phyloP scores from a whole-genome alignment of 257 asterid species.

The Nicotiana undulata region DNA sequence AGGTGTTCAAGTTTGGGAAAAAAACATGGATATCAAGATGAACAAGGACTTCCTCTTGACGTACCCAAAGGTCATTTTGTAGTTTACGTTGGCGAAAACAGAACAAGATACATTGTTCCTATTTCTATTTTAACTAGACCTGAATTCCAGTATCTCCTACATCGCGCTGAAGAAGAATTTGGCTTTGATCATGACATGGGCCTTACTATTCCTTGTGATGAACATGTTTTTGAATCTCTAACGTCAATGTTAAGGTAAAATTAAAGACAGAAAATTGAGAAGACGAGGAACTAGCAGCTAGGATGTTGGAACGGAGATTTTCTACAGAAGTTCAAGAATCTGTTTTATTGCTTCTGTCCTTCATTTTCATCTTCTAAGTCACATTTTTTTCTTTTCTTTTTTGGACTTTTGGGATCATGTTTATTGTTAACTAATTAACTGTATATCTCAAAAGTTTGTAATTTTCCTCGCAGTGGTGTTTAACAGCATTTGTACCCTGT shows the following conservation, averaged over 20 bases:
- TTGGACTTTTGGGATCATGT: not conserved
- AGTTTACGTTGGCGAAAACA: conserved; percentile 47
- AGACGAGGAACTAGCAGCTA: not conserved
- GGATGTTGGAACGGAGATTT: not conserved
- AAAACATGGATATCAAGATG: conserved; percentile 13
- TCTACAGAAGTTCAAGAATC: conserved; percentile 2
- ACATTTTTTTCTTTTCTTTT: not conserved
- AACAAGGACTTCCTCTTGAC: conserved; percentile 39
- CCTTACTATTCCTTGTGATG: conserved; percentile 47
- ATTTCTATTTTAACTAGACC: conserved; percentile 34
- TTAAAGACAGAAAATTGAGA: too few species aligned
- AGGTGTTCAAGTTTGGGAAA: conserved; percentile 46
- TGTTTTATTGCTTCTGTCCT: not conserved
- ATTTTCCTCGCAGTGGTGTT: conserved; percentile 11
- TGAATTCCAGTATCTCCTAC: conserved; percentile 32
- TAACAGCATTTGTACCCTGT: not conserved
- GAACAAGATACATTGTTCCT: conserved; percentile 42
- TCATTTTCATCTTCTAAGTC: not conserved
- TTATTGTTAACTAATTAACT: not conserved
- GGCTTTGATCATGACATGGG: conserved; percentile 63
- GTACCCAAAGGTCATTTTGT: conserved; percentile 57
- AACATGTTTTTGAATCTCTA: conserved; percentile 35
- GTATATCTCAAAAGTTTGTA: conserved; percentile 8
- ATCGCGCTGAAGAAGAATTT: conserved; percentile 48
- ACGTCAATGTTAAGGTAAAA: conserved; percentile 25